A percentile compares a stretch with the other conserved stretches of the same genome.
Conservation (phyloP, 78 protist genomes). For the Diacronema lutheri region DNA sequence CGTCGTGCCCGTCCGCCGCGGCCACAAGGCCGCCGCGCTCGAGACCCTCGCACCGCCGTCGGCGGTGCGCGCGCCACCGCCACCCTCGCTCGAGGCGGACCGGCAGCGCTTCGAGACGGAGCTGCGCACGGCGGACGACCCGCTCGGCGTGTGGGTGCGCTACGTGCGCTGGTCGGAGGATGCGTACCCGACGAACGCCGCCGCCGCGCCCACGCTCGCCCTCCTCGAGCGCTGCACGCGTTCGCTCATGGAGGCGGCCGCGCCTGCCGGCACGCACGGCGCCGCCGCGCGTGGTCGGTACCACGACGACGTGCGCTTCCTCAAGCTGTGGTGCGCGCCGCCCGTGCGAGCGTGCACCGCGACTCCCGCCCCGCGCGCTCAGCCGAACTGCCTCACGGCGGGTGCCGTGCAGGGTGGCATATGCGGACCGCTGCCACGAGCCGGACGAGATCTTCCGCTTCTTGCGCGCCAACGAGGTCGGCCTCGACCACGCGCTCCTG, state of each 20-base stretch:
- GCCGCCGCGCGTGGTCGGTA: no score
- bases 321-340: no score
- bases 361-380: background rate
- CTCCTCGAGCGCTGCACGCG: slow-evolving; percentile 12
- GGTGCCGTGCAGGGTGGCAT: background rate
- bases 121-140: background rate
- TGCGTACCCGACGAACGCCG: background rate
- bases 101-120: background rate
- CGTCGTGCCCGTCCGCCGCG: background rate
- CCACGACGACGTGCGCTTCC: no score
- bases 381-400: background rate
- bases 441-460: background rate
- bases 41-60: no score
- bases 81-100: no score
- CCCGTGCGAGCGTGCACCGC: no score
- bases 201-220: background rate
- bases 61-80: background rate
- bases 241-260: background rate
- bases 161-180: background rate
- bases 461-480: background rate
- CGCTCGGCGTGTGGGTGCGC: background rate
- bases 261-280: no score
- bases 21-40: background rate
- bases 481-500: background rate
- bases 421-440: background rate